A percentile compares a stretch with the other conserved stretches of the same genome.
phyloP scores from a whole-genome alignment of 192 early-diverging fungal genomes.

The Backusella parvicylindrica region DNA sequence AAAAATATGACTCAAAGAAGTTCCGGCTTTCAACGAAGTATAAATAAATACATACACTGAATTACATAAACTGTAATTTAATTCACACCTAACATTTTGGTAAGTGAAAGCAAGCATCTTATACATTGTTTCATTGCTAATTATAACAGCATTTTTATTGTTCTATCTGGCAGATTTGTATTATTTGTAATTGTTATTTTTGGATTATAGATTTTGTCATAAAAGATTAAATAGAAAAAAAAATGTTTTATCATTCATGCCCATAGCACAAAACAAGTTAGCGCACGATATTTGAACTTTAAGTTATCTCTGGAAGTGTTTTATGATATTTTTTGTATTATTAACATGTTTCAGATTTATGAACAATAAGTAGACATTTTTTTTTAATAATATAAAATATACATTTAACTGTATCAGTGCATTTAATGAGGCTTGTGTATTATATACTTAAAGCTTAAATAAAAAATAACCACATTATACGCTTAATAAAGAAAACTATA shows the following conservation, averaged over 20 bases:
- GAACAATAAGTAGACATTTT: neutral
- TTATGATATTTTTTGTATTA: neutral
- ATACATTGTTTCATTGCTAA: neutral
- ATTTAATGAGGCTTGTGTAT: neutral
- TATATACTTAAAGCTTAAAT: neutral
- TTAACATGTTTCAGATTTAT: neutral
- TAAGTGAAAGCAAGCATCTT: neutral
- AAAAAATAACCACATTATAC: neutral
- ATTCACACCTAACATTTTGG: neutral
- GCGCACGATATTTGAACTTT: neutral
- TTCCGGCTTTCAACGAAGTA: neutral
- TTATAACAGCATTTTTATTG: neutral
- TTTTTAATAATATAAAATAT: neutral
- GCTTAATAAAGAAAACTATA: neutral
- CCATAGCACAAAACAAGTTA: neutral
- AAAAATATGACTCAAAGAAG: neutral
- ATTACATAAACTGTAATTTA: neutral
- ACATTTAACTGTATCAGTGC: neutral
- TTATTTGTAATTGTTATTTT: neutral
- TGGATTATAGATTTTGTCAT: neutral
- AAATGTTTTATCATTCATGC: neutral
- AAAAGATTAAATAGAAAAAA: neutral
- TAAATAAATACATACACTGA: neutral
- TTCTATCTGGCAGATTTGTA: neutral
- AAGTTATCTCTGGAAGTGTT: neutral